Base-by-base conservation (phyloP, 108 stramenopile genomes). In the Pseudonitzschia delicatissima region DNA sequence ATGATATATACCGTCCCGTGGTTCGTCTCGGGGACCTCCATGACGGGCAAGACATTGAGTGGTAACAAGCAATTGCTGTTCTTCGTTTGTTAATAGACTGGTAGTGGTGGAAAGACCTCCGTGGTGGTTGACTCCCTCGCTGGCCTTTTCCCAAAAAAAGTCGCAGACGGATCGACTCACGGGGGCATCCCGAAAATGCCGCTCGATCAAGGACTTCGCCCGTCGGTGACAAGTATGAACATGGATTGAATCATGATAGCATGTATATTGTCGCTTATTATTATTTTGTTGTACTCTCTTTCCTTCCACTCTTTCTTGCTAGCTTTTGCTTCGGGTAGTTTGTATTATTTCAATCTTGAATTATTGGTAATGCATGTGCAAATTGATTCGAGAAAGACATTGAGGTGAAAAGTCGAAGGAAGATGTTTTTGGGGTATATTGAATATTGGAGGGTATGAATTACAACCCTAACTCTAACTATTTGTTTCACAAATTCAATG, bases 201-300 rank as follows among this genome's bases (percentile, higher is more conserved):
- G 87, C 69, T 96, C 95, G 67, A 96, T 91, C 48, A 96, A n/a
- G 66, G 36, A 94, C 85, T 78, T 96, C 95, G 21, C 95, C 92
- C 1, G 80, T 87, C 31, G 91, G 82, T 45, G 90, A 90, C n/a
- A 8, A 93, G 71, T 57, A 96, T 81, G 76, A 93, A 93, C 36
- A 96, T 72, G 12, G 94, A 91, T 76, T 92, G 88, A 40, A 92
- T 95, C 93, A 92, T 95, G 29, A 8, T 55, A 1, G n/a, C n/a
- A 23, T 8, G 47, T 39, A 7, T 49, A 11, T 58, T 72, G 20
- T 69, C 32, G 39, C n/a, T n/a, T n/a, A n/a, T n/a, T n/a, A n/a
- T n/a, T n/a, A n/a, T n/a, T n/a, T n/a, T n/a, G n/a, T n/a, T n/a
- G n/a, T n/a, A n/a, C n/a, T n/a, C n/a, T n/a, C n/a, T n/a, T n/a